phyloP scores from a whole-genome alignment of 148 eudicot species.

The Nepenthes mirabilis region DNA sequence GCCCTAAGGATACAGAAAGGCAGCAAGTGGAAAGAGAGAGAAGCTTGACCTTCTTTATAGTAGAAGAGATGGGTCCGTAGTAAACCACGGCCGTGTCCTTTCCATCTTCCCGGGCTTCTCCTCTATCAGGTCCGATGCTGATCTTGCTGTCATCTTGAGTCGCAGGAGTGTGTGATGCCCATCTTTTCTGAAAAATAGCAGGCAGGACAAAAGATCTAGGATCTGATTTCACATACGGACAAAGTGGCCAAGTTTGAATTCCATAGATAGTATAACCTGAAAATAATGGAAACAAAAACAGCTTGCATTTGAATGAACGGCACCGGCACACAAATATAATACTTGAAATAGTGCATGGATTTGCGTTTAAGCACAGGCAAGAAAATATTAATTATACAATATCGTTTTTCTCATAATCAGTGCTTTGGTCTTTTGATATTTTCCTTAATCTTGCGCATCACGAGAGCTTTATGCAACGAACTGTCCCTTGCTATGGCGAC shows the following conservation, averaged over 20 bases:
- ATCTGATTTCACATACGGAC: slow-evolving; percentile 13
- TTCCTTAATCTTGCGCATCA: too few relatives aligned
- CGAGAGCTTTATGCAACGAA: too few relatives aligned
- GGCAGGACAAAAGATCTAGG: slow-evolving; percentile 17
- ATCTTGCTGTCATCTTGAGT: slow-evolving; percentile 51
- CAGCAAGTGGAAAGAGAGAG: slow-evolving; percentile 97
- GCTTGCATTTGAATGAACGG: too few relatives aligned
- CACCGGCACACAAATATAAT: too few relatives aligned
- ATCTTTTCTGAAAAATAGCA: slow-evolving; percentile 37
- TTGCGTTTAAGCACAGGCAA: too few relatives aligned
- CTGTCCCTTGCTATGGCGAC: too few relatives aligned
- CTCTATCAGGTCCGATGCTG: slow-evolving; percentile 73
- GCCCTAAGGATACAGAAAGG: slow-evolving; percentile 85
- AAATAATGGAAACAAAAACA: neutral
- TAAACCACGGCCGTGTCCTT: slow-evolving; percentile 39
- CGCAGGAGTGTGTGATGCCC: slow-evolving; percentile 40
- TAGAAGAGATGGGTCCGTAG: slow-evolving; percentile 77
- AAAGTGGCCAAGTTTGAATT: slow-evolving; percentile 19
- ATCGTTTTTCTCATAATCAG: too few relatives aligned
- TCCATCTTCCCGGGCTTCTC: slow-evolving; percentile 18
- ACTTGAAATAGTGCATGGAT: too few relatives aligned
- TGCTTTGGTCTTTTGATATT: too few relatives aligned
- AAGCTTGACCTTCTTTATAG: slow-evolving; percentile 84
- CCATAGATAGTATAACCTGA: slow-evolving; percentile 37
- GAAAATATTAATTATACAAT: too few relatives aligned